Conservation (phyloP, 352 stramenopile genomes). For the Globisporangium alternatum region DNA sequence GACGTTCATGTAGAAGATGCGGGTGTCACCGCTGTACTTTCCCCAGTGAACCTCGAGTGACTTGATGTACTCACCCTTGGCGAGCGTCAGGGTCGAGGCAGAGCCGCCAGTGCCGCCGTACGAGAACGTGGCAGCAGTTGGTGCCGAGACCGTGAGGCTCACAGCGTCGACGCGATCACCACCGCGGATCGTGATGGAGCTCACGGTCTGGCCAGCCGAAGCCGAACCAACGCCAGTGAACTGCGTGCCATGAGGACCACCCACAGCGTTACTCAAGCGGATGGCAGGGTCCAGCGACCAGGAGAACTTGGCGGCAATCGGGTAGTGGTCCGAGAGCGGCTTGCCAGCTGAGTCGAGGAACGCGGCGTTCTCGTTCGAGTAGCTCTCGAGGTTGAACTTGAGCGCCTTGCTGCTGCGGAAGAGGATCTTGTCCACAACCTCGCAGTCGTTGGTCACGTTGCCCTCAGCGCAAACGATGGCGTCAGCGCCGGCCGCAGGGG, state of each 20-base stretch:
- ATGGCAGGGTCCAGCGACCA: slow-evolving; percentile 31
- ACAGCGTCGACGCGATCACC: slow-evolving; percentile 37
- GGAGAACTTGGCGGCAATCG: slow-evolving; percentile 40
- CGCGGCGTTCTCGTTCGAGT: slow-evolving; percentile 37
- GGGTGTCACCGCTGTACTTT: slow-evolving; percentile 36
- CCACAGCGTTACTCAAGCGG: slow-evolving; percentile 32
- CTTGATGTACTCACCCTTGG: slow-evolving; percentile 37
- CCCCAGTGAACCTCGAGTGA: slow-evolving; percentile 44
- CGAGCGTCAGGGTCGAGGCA: slow-evolving; percentile 33
- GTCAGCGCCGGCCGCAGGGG: slow-evolving; percentile 28
- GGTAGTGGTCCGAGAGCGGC: slow-evolving; percentile 45
- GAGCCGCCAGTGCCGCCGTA: slow-evolving; percentile 41
- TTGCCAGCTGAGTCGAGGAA: slow-evolving; percentile 35
- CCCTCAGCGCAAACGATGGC: slow-evolving; percentile 35
- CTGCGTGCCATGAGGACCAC: slow-evolving; percentile 35
- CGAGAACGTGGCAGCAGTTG: slow-evolving; percentile 19
- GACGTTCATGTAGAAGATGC: slow-evolving; percentile 44
- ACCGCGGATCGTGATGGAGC: slow-evolving; percentile 31
- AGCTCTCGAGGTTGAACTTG: slow-evolving; percentile 37
- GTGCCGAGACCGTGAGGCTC: slow-evolving; percentile 24
- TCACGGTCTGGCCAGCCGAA: slow-evolving; percentile 22
- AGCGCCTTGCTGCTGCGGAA: slow-evolving; percentile 51
- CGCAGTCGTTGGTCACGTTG: slow-evolving; percentile 38
- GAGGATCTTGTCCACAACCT: slow-evolving; percentile 64
- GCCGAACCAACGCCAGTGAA: slow-evolving; percentile 37